Base-by-base conservation (phyloP, 345 rosid species). In the Arabidopsis arenosa region DNA sequence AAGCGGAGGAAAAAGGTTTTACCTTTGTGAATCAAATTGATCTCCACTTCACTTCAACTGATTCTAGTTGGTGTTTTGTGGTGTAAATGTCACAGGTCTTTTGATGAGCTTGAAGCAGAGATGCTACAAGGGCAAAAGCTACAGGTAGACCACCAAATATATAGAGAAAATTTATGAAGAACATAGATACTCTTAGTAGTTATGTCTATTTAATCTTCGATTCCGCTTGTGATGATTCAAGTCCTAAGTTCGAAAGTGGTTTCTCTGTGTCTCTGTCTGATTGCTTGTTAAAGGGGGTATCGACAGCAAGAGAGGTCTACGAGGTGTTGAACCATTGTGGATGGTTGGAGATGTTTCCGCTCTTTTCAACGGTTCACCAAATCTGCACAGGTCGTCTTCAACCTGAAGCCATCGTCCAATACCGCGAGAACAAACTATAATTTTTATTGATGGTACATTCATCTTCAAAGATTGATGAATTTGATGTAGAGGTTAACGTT, bases 91-190 rank as follows among this genome's bases (percentile, higher is more conserved):
- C 4, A 11, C 86, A 92, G 99, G 83, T 88, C 94, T n/a, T 95
- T 95, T 28, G 97, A 95, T 74, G 99, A 92, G 75, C 97, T 92
- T 61, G 99, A 95, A 79, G 96, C 90, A 47, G 96, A 90, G 84
- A 88, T 95, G 89, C 73, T 95, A 79, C 88, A 89, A 75, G 99
- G 99, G 48, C 99, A 95, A 73, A 95, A 92, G 74, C 84, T 95
- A 68, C 98, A 92, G 97, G 99, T 95, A 85, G 49, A 52, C 33
- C 32, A 36, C 23, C 54, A n/a, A 3, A 37, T 44, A 23, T 39
- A 41, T 32, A 54, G 3, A 21, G 12, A 17, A 37, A 17, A 35
- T 23, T 8, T 28, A 26, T 35, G 52, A 15, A 37, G 37, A 59
- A 3, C 2, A 17, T 45, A 28, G 0, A 12, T 18, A 48, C 62